phyloP scores from a whole-genome alignment of 75 land plant genomes.

The Adiantum capillusveneris region DNA sequence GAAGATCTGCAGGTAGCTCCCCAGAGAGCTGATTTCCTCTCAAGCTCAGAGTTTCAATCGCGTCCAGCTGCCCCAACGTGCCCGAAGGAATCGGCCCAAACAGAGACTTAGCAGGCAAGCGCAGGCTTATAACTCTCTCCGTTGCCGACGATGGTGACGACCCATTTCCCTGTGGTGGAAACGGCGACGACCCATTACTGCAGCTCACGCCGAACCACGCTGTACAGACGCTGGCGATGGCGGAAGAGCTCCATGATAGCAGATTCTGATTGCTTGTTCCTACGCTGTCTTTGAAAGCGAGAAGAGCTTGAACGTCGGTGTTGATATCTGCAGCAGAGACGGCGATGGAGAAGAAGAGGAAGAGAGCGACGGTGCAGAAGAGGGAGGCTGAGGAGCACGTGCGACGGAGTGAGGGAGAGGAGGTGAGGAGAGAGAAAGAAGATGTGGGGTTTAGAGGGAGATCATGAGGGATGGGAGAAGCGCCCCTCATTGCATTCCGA shows the following conservation, averaged over 20 bases:
- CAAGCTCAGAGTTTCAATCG: slow-evolving; percentile 50
- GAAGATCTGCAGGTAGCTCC: slow-evolving; percentile 37
- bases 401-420: too few species aligned
- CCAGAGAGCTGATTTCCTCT: slow-evolving; percentile 50
- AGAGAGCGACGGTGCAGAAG: background rate
- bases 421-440: too few species aligned
- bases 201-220: slow-evolving; percentile 57
- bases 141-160: slow-evolving; percentile 31
- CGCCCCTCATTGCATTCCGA: too few species aligned
- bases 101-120: slow-evolving; percentile 77
- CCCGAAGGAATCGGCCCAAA: slow-evolving; percentile 26
- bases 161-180: too few species aligned
- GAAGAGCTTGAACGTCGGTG: slow-evolving; percentile 27
- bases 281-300: slow-evolving; percentile 7
- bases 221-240: background rate
- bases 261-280: slow-evolving; percentile 18
- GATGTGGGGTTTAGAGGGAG: too few species aligned
- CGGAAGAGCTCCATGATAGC: slow-evolving; percentile 12
- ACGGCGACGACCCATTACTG: slow-evolving; percentile 11
- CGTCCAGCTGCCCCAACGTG: slow-evolving; percentile 37
- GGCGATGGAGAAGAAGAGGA: background rate
- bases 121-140: slow-evolving; percentile 26
- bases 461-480: too few species aligned
- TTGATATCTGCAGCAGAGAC: background rate
- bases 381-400: too few species aligned